A percentile compares a stretch with the other conserved stretches of the same genome.
Conservation (phyloP, 2,329 filamentous ascomycete genomes). For the Hypocreales sp. region DNA sequence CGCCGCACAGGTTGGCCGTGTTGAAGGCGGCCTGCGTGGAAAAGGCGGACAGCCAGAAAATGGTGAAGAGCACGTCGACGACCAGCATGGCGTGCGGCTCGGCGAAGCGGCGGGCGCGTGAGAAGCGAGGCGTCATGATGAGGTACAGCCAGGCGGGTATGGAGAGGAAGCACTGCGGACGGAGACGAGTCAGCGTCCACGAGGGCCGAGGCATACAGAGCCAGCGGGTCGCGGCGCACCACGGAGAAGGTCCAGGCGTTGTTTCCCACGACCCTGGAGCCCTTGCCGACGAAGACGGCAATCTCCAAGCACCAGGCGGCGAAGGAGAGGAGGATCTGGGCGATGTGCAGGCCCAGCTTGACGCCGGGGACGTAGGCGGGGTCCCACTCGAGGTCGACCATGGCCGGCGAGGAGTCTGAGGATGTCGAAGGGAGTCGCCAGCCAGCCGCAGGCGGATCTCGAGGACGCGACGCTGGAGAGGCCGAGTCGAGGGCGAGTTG, state of each 20-base stretch:
- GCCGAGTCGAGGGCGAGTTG: too few species aligned
- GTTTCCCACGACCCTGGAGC: slow-evolving; percentile 35
- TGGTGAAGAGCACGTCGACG: slow-evolving; percentile 39
- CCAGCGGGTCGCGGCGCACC: too few species aligned
- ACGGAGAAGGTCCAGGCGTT: slow-evolving; percentile 50
- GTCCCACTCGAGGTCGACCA: slow-evolving; percentile 35
- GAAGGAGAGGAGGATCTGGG: slow-evolving; percentile 38
- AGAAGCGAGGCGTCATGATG: slow-evolving; percentile 47
- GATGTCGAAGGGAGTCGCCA: too few species aligned
- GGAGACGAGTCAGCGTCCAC: slow-evolving; percentile 4
- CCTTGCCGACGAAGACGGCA: slow-evolving; percentile 35
- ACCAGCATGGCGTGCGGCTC: slow-evolving; percentile 45
- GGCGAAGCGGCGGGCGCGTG: slow-evolving; percentile 44
- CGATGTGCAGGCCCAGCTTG: slow-evolving; percentile 42
- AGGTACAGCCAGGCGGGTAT: slow-evolving; percentile 51
- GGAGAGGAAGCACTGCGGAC: slow-evolving; percentile 43
- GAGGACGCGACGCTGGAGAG: too few species aligned
- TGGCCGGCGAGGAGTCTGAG: too few species aligned
- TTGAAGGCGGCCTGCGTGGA: slow-evolving; percentile 51
- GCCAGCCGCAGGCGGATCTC: too few species aligned
- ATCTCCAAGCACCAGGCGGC: slow-evolving; percentile 45
- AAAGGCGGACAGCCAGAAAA: slow-evolving; percentile 54
- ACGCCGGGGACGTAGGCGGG: slow-evolving; percentile 35
- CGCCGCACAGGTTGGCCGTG: slow-evolving; percentile 35
- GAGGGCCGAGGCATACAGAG: not conserved